Conservation (phyloP, 2,329 filamentous ascomycete species). For the Exophiala calicioides region DNA sequence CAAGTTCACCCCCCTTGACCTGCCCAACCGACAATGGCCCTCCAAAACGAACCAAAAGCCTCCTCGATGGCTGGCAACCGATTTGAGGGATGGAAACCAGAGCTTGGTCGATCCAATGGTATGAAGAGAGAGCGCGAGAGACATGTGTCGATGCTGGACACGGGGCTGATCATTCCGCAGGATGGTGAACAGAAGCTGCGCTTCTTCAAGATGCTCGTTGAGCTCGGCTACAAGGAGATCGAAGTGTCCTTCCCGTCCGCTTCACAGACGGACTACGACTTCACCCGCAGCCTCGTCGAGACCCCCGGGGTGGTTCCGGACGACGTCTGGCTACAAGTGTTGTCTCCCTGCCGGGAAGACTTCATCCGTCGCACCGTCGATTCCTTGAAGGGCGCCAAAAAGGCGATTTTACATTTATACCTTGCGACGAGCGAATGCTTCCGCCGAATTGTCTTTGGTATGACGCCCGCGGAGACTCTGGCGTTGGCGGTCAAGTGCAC, state of each 20-base stretch:
- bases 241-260: conserved; percentile 95
- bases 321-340: conserved; percentile 88
- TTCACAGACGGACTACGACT: conserved; percentile 94
- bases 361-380: conserved; percentile 88
- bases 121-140: conserved; percentile 35
- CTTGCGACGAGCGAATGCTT: conserved; percentile 96
- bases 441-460: conserved; percentile 84
- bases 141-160: no score
- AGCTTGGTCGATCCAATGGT: conserved; percentile 91
- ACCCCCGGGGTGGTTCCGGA: conserved; percentile 81
- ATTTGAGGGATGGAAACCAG: conserved; percentile 91
- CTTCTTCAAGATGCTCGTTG: conserved; percentile 92
- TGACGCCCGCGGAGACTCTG: conserved; percentile 77
- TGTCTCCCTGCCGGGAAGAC: conserved; percentile 88
- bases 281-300: conserved; percentile 81
- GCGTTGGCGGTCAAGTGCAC: conserved; percentile 83
- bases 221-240: conserved; percentile 96
- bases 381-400: conserved; percentile 83
- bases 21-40: conserved; percentile 70
- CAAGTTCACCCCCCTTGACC: conserved; percentile 48
- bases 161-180: conserved; percentile 46
- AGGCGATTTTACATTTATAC: conserved; percentile 93
- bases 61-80: conserved; percentile 86
- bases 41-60: conserved; percentile 78
- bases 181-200: conserved; percentile 92